Conservation (phyloP, 441 rosid species). For the Pelargonium cotyledonis region DNA sequence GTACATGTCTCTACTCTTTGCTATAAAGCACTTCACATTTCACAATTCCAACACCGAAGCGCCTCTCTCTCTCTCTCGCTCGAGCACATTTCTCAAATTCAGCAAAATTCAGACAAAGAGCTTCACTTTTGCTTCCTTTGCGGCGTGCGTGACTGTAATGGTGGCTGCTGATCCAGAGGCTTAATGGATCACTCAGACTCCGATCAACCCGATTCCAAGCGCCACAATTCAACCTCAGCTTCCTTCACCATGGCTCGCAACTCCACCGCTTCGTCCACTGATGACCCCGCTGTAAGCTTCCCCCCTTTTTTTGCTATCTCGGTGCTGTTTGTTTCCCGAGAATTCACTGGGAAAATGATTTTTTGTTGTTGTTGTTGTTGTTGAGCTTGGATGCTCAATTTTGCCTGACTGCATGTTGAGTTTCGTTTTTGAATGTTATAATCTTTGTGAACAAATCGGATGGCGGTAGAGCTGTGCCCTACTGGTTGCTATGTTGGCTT, state of each 20-base stretch:
- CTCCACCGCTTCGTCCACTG: conserved; percentile 45
- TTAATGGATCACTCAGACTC: conserved; percentile 59
- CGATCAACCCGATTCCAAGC: conserved; percentile 68
- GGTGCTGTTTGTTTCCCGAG: conserved; percentile 2
- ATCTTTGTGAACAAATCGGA: not conserved
- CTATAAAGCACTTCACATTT: no score
- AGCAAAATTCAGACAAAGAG: not conserved
- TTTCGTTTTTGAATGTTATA: not conserved
- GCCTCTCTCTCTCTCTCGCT: no score
- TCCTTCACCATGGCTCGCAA: conserved; percentile 51
- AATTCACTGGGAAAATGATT: not conserved
- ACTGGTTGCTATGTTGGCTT: not conserved
- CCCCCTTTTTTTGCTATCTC: not conserved
- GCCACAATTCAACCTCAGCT: conserved; percentile 47
- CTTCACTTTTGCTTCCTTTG: not conserved
- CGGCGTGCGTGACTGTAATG: not conserved
- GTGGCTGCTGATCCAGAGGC: not conserved
- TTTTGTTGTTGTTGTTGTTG: not conserved
- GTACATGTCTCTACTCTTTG: no score
- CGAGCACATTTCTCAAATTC: no score
- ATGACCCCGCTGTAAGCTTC: conserved; percentile 39
- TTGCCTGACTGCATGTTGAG: conserved; percentile 1
- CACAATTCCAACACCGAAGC: no score
- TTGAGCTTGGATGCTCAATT: not conserved
- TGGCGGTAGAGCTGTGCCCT: conserved; percentile 9